phyloP scores from a whole-genome alignment of 2,329 filamentous ascomycete species.

The Magnaporthiopsis incrustans region DNA sequence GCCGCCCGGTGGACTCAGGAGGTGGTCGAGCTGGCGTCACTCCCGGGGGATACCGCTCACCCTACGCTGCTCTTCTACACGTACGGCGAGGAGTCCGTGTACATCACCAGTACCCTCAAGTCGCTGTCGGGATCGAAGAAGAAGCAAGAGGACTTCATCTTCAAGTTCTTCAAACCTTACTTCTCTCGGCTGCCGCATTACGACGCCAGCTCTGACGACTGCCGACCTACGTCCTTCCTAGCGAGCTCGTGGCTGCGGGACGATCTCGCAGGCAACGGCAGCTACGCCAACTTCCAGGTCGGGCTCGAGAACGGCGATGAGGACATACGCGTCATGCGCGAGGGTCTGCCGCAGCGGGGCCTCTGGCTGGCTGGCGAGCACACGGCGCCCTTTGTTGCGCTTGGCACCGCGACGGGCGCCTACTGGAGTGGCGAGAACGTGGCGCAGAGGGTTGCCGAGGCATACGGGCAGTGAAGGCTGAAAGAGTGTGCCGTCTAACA shows the following conservation, averaged over 20 bases:
- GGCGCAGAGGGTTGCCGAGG: slow-evolving; percentile 53
- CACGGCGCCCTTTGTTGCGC: slow-evolving; percentile 78
- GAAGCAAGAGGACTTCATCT: slow-evolving; percentile 46
- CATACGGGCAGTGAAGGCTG: slow-evolving; percentile 32
- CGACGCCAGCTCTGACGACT: slow-evolving; percentile 40
- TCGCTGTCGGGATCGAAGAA: slow-evolving; percentile 29
- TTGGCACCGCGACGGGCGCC: slow-evolving; percentile 84
- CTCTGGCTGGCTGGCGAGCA: slow-evolving; percentile 89
- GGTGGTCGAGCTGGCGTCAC: slow-evolving; percentile 65
- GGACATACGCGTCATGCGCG: slow-evolving; percentile 59
- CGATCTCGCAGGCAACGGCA: slow-evolving; percentile 70
- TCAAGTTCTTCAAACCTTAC: slow-evolving; percentile 68
- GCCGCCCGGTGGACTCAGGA: slow-evolving; percentile 65
- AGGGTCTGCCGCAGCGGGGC: slow-evolving; percentile 56
- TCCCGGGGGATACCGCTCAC: slow-evolving; percentile 52
- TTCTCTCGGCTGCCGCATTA: slow-evolving; percentile 69
- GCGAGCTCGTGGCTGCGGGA: slow-evolving; percentile 75
- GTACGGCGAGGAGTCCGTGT: slow-evolving; percentile 50
- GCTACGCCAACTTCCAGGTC: slow-evolving; percentile 78
- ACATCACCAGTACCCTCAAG: slow-evolving; percentile 40
- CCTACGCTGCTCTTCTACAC: slow-evolving; percentile 82
- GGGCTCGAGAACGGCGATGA: slow-evolving; percentile 62
- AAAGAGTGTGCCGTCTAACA: background rate
- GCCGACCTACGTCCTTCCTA: slow-evolving; percentile 54
- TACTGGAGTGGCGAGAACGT: slow-evolving; percentile 86